These are phyloP conservation scores for Kuraishia ogatae DNA, from an alignment of 805 yeast species.

Conservation along the genomic window DNA sequence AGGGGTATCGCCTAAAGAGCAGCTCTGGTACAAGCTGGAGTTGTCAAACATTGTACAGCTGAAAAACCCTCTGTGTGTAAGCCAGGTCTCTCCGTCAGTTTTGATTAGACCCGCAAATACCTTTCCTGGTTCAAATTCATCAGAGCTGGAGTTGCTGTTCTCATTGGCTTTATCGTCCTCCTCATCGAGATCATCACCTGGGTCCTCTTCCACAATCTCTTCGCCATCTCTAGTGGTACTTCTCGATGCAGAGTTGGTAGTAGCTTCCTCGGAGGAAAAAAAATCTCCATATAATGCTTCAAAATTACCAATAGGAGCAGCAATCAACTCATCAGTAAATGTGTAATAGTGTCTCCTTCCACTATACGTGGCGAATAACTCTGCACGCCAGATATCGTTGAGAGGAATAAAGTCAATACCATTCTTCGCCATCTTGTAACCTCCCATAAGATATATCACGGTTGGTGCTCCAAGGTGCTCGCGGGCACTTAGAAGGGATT, in stretches of 20 bases:
- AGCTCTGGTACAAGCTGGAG: conserved; percentile 1
- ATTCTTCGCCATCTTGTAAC: conserved; percentile 26
- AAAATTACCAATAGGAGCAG: conserved; percentile 22
- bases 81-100: conserved; percentile 8
- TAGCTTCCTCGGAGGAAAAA: background rate
- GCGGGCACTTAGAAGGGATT: conserved; percentile 1
- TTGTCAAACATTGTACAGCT: conserved; percentile 2
- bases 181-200: conserved; percentile 4
- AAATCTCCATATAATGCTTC: conserved; percentile 12
- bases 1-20: background rate
- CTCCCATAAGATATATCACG: conserved; percentile 37
- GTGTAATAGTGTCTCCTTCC: conserved; percentile 23
- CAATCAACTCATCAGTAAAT: conserved; percentile 19
- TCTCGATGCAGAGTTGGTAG: background rate
- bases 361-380: conserved; percentile 22
- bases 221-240: conserved; percentile 11
- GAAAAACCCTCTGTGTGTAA: conserved; percentile 9
- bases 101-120: conserved; percentile 17
- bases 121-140: background rate
- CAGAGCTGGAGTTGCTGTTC: background rate
- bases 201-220: conserved; percentile 6
- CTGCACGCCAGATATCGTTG: conserved; percentile 33
- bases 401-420: conserved; percentile 22
- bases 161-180: no score
- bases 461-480: conserved; percentile 13